Percentiles rank a stretch among this genome's conserved stretches.
phyloP scores from a whole-genome alignment of 164 flowering plant genomes.

The Umbilicus rupestris region DNA sequence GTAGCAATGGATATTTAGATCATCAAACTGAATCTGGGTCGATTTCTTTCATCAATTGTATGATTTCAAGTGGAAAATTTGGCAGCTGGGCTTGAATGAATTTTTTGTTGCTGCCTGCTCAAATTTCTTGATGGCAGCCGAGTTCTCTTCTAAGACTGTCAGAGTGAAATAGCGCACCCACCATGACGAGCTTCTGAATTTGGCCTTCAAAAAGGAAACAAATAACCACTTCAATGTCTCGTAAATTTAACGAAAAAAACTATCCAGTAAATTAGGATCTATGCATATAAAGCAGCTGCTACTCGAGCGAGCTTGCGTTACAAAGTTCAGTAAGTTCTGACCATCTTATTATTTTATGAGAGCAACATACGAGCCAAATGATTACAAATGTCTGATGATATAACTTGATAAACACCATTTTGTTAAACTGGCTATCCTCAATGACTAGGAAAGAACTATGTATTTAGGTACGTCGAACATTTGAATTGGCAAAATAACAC shows the following conservation, averaged over 20 bases:
- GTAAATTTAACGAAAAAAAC: not conserved
- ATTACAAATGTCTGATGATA: no score
- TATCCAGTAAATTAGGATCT: not conserved
- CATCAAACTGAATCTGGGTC: not conserved
- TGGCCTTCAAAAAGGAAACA: slow-evolving; percentile 43
- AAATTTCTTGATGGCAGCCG: slow-evolving; percentile 61
- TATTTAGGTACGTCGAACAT: no score
- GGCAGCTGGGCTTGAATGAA: slow-evolving; percentile 64
- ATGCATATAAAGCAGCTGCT: not conserved
- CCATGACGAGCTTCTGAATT: slow-evolving; percentile 80
- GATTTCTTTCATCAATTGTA: slow-evolving; percentile 25
- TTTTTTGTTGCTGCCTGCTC: slow-evolving; percentile 58
- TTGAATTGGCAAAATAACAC: no score
- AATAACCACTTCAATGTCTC: not conserved
- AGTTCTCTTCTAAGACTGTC: slow-evolving; percentile 66
- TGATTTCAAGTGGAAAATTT: slow-evolving; percentile 74
- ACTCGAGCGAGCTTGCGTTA: no score
- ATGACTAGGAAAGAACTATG: no score
- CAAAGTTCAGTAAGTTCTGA: no score
- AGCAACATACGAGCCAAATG: no score
- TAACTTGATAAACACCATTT: no score
- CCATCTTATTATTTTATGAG: no score
- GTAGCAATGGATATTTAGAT: not conserved
- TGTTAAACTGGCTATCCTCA: no score
- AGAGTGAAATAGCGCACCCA: slow-evolving; percentile 73